phyloP scores from a whole-genome alignment of 768 basidiomycete genomes.

The Pulveroboletus sp. region DNA sequence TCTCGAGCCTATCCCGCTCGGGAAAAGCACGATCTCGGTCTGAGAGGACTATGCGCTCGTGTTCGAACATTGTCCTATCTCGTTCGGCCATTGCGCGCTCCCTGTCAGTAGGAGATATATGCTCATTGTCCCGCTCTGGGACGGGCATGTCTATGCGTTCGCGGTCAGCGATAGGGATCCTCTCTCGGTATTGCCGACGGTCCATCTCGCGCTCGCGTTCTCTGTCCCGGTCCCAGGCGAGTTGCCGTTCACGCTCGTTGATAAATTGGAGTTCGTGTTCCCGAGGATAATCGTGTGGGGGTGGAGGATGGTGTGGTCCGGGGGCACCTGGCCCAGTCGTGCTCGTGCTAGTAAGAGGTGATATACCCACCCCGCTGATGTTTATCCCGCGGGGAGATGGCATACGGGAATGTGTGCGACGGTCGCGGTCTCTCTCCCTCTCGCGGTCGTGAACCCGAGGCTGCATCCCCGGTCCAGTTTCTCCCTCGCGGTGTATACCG shows the following conservation, averaged over 20 bases:
- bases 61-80: slow-evolving; percentile 21
- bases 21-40: slow-evolving; percentile 21
- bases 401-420: slow-evolving; percentile 24
- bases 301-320: slow-evolving; percentile 17
- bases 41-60: slow-evolving; percentile 15
- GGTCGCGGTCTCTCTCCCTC: slow-evolving; percentile 29
- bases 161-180: slow-evolving; percentile 19
- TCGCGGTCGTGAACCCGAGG: slow-evolving; percentile 27
- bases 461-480: slow-evolving; percentile 21
- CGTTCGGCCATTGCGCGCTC: slow-evolving; percentile 22
- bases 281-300: slow-evolving; percentile 21
- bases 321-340: slow-evolving; percentile 19
- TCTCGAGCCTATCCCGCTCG: slow-evolving; percentile 22
- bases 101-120: slow-evolving; percentile 14
- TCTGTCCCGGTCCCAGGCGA: slow-evolving; percentile 27
- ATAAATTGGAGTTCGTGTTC: slow-evolving; percentile 22
- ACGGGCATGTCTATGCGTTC: slow-evolving; percentile 18
- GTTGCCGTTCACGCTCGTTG: slow-evolving; percentile 22
- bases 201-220: slow-evolving; percentile 25
- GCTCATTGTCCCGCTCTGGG: slow-evolving; percentile 23
- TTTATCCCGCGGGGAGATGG: slow-evolving; percentile 22
- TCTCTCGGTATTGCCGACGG: slow-evolving; percentile 26
- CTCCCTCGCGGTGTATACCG: slow-evolving; percentile 19
- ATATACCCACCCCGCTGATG: slow-evolving; percentile 6
- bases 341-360: slow-evolving; percentile 1